These are phyloP conservation scores for Ceratobasidium papillatum DNA, from an alignment of 1,284 basidiomycete species.

Conservation along the genomic window DNA sequence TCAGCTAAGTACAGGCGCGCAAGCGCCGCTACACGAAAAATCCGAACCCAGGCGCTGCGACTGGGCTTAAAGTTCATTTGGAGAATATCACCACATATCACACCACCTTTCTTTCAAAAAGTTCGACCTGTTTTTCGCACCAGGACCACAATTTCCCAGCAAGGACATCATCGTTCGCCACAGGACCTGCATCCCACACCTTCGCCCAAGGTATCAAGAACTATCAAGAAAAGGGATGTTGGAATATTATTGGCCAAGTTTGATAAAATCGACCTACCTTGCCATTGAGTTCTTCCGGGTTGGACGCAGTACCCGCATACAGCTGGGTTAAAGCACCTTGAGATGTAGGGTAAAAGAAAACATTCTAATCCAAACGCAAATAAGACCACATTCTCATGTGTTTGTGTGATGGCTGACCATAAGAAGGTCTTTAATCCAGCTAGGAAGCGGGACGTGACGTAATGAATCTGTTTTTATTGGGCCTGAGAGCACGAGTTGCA, in stretches of 20 bases:
- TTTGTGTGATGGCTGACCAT: neutral
- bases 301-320: constrained; percentile 59
- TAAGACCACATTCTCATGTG: neutral
- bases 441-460: constrained; percentile 49
- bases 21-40: no score
- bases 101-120: no score
- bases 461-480: constrained; percentile 51
- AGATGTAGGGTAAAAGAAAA: constrained; percentile 48
- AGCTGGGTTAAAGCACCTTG: constrained; percentile 57
- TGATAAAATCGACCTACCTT: constrained; percentile 47
- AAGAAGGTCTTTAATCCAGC: neutral
- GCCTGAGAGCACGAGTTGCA: no score
- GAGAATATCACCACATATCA: no score
- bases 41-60: no score
- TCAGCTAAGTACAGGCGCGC: no score
- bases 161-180: constrained; percentile 47
- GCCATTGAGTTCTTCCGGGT: constrained; percentile 54
- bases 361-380: neutral
- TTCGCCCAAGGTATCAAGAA: constrained; percentile 61
- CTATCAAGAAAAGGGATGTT: constrained; percentile 45
- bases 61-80: no score
- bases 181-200: constrained; percentile 48
- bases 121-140: constrained; percentile 53
- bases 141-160: constrained; percentile 55
- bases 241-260: neutral